Evolutionary conservation across 2,329 filamentous ascomycete species (phyloP).

Genomic region (Bipolaris zeicola): DNA sequence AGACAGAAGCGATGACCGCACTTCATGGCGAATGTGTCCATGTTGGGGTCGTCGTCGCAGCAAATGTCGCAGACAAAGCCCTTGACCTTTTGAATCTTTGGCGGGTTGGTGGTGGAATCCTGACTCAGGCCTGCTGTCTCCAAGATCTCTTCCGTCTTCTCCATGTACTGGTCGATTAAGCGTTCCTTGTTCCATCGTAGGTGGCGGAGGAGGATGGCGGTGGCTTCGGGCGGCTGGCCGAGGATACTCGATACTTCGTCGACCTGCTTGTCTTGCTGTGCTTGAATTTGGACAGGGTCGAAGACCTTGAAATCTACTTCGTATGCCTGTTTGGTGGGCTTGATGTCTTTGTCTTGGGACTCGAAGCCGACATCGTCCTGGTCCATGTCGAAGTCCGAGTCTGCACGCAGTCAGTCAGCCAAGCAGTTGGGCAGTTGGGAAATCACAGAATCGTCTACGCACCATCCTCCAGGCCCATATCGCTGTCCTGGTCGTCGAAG

Average conservation of each 20-base stretch:
- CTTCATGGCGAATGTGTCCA: constrained; percentile 90
- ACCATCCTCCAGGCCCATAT: constrained; percentile 59
- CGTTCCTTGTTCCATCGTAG: constrained; percentile 97
- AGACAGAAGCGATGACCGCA: constrained; percentile 94
- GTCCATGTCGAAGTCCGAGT: constrained; percentile 61
- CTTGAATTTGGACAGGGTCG: constrained; percentile 78
- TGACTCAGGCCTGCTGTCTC: constrained; percentile 83
- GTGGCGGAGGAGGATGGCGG: constrained; percentile 86
- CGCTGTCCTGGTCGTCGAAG: constrained; percentile 78
- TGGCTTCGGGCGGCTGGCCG: constrained; percentile 84
- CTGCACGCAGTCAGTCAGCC: constrained; percentile 35
- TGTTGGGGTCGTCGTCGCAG: constrained; percentile 79
- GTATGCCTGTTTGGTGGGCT: constrained; percentile 74
- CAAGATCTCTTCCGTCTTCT: constrained; percentile 76
- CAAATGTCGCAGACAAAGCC: constrained; percentile 95
- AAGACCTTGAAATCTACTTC: constrained; percentile 85
- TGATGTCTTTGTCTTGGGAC: constrained; percentile 72
- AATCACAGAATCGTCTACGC: constrained; percentile 15
- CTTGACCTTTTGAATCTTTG: constrained; percentile 71
- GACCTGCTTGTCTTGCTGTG: constrained; percentile 83
- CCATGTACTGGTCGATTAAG: constrained; percentile 96
- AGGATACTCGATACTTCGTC: constrained; percentile 90
- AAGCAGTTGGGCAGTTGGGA: constrained; percentile 2
- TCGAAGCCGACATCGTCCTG: constrained; percentile 66
- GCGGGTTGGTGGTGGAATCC: constrained; percentile 51